phyloP scores from a whole-genome alignment of 1,284 basidiomycete species.

The Ganoderma lucidum region DNA sequence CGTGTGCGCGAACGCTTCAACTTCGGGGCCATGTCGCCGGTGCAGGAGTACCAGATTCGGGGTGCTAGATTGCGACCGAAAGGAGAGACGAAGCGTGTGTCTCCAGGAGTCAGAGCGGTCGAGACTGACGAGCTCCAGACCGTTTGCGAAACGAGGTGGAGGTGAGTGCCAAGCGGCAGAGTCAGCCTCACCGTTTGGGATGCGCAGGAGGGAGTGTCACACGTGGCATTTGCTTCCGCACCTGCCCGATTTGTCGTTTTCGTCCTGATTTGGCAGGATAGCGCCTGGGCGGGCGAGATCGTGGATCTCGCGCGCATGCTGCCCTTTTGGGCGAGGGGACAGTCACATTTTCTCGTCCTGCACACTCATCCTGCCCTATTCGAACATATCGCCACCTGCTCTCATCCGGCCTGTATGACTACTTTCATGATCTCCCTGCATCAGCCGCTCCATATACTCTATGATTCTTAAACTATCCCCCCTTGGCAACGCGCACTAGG shows the following conservation, averaged over 20 bases:
- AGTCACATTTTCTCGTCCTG: not conserved
- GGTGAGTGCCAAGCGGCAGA: not conserved
- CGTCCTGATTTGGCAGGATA: not conserved
- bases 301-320: conserved; percentile 10
- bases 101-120: not conserved
- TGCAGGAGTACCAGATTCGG: not conserved
- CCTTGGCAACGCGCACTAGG: not conserved
- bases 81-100: not conserved
- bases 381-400: not conserved
- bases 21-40: conserved; percentile 31
- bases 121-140: conserved; percentile 1
- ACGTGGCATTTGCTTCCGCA: conserved; percentile 31
- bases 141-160: conserved; percentile 1
- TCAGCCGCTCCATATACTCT: not conserved
- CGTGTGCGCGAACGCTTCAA: conserved; percentile 38
- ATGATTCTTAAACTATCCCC: not conserved
- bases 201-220: conserved; percentile 7
- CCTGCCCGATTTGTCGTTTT: conserved; percentile 8
- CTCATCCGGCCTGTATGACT: not conserved
- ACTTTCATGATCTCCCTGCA: not conserved
- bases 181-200: conserved; percentile 7
- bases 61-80: not conserved
- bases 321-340: not conserved
- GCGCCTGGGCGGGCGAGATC: conserved; percentile 6
- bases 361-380: conserved; percentile 3